phyloP scores from a whole-genome alignment of 2,329 filamentous ascomycete species.

The Phialophora verrucosa region DNA sequence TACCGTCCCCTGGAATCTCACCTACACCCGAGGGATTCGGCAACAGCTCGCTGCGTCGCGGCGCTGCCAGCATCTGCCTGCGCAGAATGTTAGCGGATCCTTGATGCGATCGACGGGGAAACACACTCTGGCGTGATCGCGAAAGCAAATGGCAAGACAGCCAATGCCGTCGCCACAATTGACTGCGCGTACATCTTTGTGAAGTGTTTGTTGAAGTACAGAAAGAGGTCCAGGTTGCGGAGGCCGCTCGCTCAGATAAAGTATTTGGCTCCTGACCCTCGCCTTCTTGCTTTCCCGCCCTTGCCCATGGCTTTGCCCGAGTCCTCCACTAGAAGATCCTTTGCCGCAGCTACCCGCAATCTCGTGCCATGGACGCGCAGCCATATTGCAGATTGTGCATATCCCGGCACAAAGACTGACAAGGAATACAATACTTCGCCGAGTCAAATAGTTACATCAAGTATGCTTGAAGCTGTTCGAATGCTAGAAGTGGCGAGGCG shows the following conservation, averaged over 20 bases:
- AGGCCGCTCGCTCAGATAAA: neutral
- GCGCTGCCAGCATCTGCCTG: conserved; percentile 48
- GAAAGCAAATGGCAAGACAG: conserved; percentile 37
- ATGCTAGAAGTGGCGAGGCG: neutral
- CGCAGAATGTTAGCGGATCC: conserved; percentile 3
- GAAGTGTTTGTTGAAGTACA: neutral
- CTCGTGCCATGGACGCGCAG: neutral
- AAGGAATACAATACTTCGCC: neutral
- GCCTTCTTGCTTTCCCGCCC: neutral
- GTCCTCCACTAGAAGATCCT: neutral
- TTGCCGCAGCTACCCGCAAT: conserved; percentile 12
- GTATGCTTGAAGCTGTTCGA: neutral
- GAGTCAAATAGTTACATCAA: conserved; percentile 13
- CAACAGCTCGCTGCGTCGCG: conserved; percentile 46
- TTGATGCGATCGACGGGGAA: neutral
- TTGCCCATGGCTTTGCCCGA: neutral
- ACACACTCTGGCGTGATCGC: conserved; percentile 41
- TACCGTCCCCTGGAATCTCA: conserved; percentile 9
- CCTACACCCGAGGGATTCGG: conserved; percentile 50
- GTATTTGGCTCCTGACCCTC: neutral
- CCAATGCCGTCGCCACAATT: conserved; percentile 33
- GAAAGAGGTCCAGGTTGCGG: neutral
- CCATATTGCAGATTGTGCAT: conserved; percentile 11
- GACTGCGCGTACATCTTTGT: conserved; percentile 11
- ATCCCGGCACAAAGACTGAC: neutral